Evolutionary conservation across 306 rosid genomes (phyloP), one percentile per base, ranked within the genome.

Genomic region (Lupinus albus): DNA sequence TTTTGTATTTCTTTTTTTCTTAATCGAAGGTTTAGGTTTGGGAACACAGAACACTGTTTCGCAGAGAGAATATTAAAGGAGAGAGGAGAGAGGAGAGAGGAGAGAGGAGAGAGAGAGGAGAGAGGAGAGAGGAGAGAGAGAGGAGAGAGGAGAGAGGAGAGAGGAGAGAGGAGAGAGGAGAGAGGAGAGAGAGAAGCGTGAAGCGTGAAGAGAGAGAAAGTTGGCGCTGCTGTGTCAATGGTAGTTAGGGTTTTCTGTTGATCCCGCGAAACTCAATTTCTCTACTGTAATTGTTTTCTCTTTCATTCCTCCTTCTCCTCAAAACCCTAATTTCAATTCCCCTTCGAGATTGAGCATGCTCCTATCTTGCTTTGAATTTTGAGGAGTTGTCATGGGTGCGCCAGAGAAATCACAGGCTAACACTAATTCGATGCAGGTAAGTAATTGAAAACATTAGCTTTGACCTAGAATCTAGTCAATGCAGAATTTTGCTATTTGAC

Each of bases 371-470:
- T 59, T 78, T 58, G 68, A 67, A 71, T 69, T 74, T 74, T 21
- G 66, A 70, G 76, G 74, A 77, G 73, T 71, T 70, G 74, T 15
- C 49, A 92, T 89, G 98, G 95, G 95, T 57, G 96, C 95, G 57
- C 93, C 92, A 33, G 98, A 92, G 75, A 92, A 86, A 78, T 75
- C 98, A 11, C 93, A 73, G 73, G 65, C 72, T 50, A 89, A 78
- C 82, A 32, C 89, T 57, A 89, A 79, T 84, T 89, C 98, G 84
- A 86, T 92, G 96, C 96, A 92, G 96, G 98, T 73, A 60, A 81
- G 84, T 30, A 21, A 72, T 82, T 61, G 36, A 57, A 80, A 51
- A 60, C 79, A 67, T 60, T 47, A n/a, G 59, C 61, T 61, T 76
- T 78, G 81, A 69, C 79, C 72, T 84, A 64, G 72, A 81, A 46